These are phyloP conservation scores for Aspergillus flavus DNA, from an alignment of 2,329 filamentous ascomycete species.

Conservation along the genomic window DNA sequence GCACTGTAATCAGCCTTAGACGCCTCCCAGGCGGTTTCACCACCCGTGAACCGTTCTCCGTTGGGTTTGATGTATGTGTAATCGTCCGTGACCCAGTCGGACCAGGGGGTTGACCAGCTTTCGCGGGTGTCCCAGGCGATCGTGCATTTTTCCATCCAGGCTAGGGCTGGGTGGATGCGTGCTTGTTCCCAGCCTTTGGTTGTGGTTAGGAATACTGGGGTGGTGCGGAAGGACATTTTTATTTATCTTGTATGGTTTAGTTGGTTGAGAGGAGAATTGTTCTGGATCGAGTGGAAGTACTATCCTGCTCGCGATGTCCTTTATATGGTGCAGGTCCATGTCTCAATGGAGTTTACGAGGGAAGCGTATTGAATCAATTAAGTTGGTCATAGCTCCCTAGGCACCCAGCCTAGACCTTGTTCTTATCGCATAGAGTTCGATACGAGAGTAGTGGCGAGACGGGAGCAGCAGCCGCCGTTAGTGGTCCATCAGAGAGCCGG, in stretches of 20 bases:
- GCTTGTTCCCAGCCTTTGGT: background rate
- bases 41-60: background rate
- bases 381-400: background rate
- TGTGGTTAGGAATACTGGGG: background rate
- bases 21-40: background rate
- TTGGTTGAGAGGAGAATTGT: background rate
- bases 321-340: background rate
- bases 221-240: background rate
- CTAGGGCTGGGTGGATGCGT: background rate
- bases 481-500: background rate
- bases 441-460: background rate
- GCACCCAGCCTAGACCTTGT: background rate
- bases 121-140: background rate
- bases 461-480: background rate
- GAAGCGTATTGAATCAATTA: background rate
- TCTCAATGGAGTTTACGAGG: background rate
- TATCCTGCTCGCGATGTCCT: background rate
- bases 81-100: background rate
- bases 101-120: background rate
- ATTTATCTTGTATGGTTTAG: background rate
- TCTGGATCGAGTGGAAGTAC: no score
- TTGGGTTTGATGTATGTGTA: background rate
- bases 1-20: background rate
- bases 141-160: background rate
- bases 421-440: background rate